Percentiles rank a stretch among this genome's conserved stretches.
phyloP scores from a whole-genome alignment of 257 asterid genomes.

The Solanum tacnaense region DNA sequence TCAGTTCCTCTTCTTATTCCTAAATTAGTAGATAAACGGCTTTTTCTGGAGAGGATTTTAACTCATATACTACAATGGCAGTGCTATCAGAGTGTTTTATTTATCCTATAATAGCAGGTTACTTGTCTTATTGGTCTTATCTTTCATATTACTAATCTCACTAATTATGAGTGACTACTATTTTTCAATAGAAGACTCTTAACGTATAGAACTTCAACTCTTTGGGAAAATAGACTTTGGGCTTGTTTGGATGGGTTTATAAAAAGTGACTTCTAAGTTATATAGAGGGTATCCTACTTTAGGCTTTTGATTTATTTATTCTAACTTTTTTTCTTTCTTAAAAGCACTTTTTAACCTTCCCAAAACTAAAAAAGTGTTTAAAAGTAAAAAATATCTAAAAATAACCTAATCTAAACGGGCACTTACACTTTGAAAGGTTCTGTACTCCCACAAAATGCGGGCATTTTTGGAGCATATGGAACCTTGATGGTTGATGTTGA shows the following conservation, averaged over 20 bases:
- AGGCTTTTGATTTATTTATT: neutral
- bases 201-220: neutral
- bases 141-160: neutral
- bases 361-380: neutral
- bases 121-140: neutral
- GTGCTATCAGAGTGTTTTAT: neutral
- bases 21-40: neutral
- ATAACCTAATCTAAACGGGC: too few relatives aligned
- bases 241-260: neutral
- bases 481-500: too few relatives aligned
- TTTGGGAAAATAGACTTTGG: neutral
- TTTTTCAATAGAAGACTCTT: neutral
- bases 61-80: neutral
- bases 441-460: neutral
- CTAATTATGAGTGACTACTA: neutral
- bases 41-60: neutral
- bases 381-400: neutral
- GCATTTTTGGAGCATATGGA: too few relatives aligned
- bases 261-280: too few relatives aligned
- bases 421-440: neutral
- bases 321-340: neutral
- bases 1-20: neutral
- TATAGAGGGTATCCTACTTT: neutral
- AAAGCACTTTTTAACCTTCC: neutral
- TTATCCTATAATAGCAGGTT: neutral